phyloP scores from a whole-genome alignment of 2,329 filamentous ascomycete species.

The Tolypocladium cylindrosporum region DNA sequence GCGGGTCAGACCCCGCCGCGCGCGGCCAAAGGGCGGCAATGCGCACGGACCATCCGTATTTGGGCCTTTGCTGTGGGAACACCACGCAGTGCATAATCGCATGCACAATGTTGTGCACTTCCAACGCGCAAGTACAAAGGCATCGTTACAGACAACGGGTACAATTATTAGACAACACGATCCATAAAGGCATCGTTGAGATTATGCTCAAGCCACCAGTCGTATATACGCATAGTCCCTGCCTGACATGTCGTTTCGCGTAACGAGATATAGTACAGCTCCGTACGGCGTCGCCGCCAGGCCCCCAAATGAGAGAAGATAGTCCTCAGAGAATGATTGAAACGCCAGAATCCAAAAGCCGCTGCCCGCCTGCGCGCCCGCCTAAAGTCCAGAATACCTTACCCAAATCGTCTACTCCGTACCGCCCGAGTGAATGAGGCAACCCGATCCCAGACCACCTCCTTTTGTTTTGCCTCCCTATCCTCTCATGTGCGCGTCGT shows the following conservation, averaged over 20 bases:
- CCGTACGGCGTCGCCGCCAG: not conserved
- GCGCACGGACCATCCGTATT: not conserved
- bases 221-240: not conserved
- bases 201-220: not conserved
- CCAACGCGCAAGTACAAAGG: no score
- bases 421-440: not conserved
- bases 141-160: not conserved
- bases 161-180: not conserved
- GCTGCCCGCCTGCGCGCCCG: not conserved
- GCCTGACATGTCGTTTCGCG: not conserved
- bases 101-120: not conserved
- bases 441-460: not conserved
- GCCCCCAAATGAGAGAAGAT: not conserved
- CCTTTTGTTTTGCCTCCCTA: not conserved
- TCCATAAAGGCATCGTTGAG: not conserved
- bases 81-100: not conserved
- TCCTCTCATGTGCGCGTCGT: constrained; percentile 13
- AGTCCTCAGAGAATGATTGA: not conserved
- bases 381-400: not conserved
- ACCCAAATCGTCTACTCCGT: not conserved
- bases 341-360: not conserved
- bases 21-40: not conserved
- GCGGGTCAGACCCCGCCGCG: not conserved
- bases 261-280: not conserved
- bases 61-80: no score